Percentiles rank a stretch among this genome's conserved stretches.
Evolutionary conservation across 2,329 filamentous ascomycete species (phyloP).

Genomic region (Verticillium nubilum): DNA sequence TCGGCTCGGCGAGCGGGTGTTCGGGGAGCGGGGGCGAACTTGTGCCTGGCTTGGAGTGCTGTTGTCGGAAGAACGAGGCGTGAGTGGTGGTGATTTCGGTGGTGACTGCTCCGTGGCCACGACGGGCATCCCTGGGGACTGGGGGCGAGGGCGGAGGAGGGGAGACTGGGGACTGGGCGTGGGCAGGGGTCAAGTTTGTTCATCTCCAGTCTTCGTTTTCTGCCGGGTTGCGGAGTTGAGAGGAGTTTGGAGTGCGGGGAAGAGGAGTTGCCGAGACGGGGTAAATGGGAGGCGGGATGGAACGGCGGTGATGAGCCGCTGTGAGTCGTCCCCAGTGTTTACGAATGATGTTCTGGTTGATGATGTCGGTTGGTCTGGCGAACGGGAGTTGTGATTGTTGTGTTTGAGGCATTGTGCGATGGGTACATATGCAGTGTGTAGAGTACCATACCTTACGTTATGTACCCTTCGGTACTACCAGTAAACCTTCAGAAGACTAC

Average conservation of each 20-base stretch:
- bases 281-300: not conserved
- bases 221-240: not conserved
- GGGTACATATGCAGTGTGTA: no score
- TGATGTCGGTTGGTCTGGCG: not conserved
- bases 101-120: constrained; percentile 4
- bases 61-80: not conserved
- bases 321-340: not conserved
- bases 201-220: not conserved
- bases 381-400: not conserved
- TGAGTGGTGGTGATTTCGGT: constrained; percentile 3
- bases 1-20: not conserved
- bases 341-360: not conserved
- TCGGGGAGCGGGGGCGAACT: not conserved
- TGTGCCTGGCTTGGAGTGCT: not conserved
- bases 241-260: not conserved
- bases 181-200: not conserved
- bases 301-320: not conserved
- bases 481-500: no score
- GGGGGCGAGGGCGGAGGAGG: not conserved
- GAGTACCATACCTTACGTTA: no score
- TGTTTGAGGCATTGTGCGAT: no score
- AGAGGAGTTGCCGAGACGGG: constrained; percentile 1
- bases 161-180: constrained; percentile 1
- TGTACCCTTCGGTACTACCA: no score
- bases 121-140: constrained; percentile 1